These are phyloP conservation scores for Cercospora janseana DNA, from an alignment of 2,329 filamentous ascomycete species.

Conservation along the genomic window DNA sequence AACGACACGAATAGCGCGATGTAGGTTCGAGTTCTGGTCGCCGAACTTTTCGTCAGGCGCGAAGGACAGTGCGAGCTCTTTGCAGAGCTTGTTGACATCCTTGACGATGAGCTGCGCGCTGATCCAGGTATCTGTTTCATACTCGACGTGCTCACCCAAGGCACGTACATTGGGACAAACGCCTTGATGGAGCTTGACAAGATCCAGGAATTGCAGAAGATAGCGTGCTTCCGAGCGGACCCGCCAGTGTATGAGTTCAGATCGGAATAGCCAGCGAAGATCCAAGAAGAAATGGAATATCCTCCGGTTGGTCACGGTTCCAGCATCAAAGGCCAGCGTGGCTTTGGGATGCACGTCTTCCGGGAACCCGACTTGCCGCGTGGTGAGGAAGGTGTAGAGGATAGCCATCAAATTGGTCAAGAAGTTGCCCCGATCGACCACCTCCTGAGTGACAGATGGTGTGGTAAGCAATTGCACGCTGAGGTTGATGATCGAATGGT, in stretches of 20 bases:
- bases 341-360: conserved; percentile 83
- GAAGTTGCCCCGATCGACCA: conserved; percentile 93
- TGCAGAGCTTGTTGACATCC: conserved; percentile 89
- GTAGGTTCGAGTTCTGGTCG: conserved; percentile 61
- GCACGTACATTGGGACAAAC: conserved; percentile 93
- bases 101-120: conserved; percentile 90
- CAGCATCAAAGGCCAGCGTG: conserved; percentile 87
- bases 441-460: conserved; percentile 91
- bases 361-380: conserved; percentile 90
- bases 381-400: conserved; percentile 94
- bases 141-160: conserved; percentile 93
- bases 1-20: conserved; percentile 68
- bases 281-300: conserved; percentile 99
- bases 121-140: conserved; percentile 98
- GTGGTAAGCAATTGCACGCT: conserved; percentile 96
- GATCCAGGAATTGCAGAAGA: conserved; percentile 87
- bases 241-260: conserved; percentile 80
- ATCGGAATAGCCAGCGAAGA: conserved; percentile 84
- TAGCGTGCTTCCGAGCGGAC: conserved; percentile 83
- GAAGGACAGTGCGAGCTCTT: conserved; percentile 86
- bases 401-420: conserved; percentile 94
- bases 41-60: conserved; percentile 54
- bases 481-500: conserved; percentile 97
- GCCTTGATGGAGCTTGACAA: conserved; percentile 93
- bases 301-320: conserved; percentile 88